Evolutionary conservation across 2,329 filamentous ascomycete species (phyloP).

Genomic region (Colletotrichum gloeosporioides): DNA sequence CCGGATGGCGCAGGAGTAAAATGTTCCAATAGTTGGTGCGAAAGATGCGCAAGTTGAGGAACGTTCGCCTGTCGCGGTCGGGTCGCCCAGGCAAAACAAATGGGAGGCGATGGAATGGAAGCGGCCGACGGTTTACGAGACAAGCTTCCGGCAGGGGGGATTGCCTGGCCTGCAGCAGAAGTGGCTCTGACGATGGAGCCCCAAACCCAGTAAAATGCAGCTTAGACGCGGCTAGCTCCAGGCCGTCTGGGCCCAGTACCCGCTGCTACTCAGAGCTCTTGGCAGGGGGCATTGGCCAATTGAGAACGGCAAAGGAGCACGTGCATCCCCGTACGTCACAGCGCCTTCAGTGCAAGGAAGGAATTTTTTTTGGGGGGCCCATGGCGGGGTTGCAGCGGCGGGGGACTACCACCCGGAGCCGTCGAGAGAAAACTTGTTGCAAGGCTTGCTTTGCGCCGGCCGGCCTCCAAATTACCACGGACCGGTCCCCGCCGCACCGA

Average conservation of each 20-base stretch:
- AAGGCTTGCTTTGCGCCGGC: not conserved
- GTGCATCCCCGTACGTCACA: slow-evolving; percentile 16
- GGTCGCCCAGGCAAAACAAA: slow-evolving; percentile 14
- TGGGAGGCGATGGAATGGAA: slow-evolving; percentile 12
- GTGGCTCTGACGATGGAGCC: not conserved
- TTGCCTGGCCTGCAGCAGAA: not conserved
- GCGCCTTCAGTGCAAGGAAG: not conserved
- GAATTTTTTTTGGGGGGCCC: not conserved
- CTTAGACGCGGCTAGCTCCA: slow-evolving; percentile 1
- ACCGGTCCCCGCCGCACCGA: not conserved
- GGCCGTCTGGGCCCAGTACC: not conserved
- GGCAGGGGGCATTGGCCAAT: slow-evolving; percentile 20
- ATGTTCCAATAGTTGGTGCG: not conserved
- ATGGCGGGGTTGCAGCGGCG: slow-evolving; percentile 12
- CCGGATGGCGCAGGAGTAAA: not conserved
- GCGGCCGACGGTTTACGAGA: slow-evolving; percentile 19
- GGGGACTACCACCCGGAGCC: not conserved
- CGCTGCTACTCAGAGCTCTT: slow-evolving; percentile 3
- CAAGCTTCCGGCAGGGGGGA: slow-evolving; percentile 14
- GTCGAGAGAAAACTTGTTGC: not conserved
- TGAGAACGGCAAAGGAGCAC: slow-evolving; percentile 1
- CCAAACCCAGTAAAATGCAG: not conserved
- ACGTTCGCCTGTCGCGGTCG: slow-evolving; percentile 13
- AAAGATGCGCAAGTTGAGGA: not conserved
- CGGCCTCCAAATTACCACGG: slow-evolving; percentile 5